phyloP scores from a whole-genome alignment of 1,284 basidiomycete genomes.

The Tilletia caries region DNA sequence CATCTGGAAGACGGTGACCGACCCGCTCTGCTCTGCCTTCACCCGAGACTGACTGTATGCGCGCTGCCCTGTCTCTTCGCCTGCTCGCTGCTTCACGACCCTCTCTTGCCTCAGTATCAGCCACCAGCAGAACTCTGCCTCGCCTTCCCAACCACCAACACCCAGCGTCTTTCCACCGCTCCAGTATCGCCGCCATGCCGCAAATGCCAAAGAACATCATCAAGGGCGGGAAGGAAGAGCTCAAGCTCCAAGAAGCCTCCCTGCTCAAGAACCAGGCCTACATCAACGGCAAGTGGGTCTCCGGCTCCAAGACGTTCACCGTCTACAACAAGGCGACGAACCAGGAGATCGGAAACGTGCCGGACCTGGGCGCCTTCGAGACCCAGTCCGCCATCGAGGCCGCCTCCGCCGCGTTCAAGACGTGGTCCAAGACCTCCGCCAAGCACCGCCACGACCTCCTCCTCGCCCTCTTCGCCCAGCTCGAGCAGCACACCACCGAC shows the following conservation, averaged over 20 bases:
- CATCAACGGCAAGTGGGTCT: constrained; percentile 48
- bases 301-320: constrained; percentile 35
- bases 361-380: constrained; percentile 42
- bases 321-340: constrained; percentile 52
- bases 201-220: constrained; percentile 47
- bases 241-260: constrained; percentile 39
- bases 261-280: constrained; percentile 41
- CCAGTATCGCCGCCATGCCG: constrained; percentile 14
- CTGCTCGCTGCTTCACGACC: background rate
- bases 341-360: constrained; percentile 42
- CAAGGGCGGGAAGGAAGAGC: constrained; percentile 45
- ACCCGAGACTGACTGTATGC: too few species aligned
- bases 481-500: constrained; percentile 43
- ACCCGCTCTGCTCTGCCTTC: too few species aligned
- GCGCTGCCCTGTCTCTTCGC: too few species aligned
- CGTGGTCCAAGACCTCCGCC: constrained; percentile 46
- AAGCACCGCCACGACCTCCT: constrained; percentile 49
- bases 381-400: constrained; percentile 44
- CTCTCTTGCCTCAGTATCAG: background rate
- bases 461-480: constrained; percentile 39
- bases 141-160: background rate
- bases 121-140: too few species aligned
- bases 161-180: background rate
- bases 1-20: too few species aligned
- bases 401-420: constrained; percentile 38